Conservation (phyloP, 495 filamentous ascomycete genomes). For the Usnea hakonensis region DNA sequence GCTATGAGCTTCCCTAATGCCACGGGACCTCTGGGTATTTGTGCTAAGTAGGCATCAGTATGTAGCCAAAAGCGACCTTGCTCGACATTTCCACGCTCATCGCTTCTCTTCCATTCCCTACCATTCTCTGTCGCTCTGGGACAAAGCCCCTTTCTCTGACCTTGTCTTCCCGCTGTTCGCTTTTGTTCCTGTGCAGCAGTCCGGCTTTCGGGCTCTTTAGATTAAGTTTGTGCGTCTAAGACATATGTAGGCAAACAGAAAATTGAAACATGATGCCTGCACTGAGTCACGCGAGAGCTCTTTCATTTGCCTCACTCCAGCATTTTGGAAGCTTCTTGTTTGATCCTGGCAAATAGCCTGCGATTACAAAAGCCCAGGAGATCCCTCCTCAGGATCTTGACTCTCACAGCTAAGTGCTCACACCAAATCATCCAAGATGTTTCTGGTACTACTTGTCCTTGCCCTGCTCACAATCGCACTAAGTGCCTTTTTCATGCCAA, state of each 20-base stretch:
- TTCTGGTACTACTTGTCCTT: constrained; percentile 5
- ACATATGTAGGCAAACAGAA: neutral
- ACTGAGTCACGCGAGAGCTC: neutral
- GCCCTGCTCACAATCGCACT: constrained; percentile 12
- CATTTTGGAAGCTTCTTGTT: neutral
- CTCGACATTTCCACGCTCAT: neutral
- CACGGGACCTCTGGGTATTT: neutral
- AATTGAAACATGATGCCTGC: neutral
- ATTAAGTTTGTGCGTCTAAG: neutral
- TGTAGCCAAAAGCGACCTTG: neutral
- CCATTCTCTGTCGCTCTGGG: neutral
- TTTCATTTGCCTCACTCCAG: neutral
- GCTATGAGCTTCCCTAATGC: neutral
- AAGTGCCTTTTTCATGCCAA: neutral
- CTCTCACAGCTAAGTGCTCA: neutral
- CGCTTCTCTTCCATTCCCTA: neutral
- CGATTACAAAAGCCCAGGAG: neutral
- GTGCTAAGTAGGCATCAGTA: neutral
- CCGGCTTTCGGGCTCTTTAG: neutral
- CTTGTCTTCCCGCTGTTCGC: neutral
- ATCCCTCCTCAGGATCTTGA: neutral
- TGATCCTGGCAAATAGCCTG: neutral
- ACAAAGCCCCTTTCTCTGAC: neutral
- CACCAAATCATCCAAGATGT: constrained; percentile 6
- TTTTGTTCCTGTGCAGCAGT: neutral